Evolutionary conservation across 257 asterid species (phyloP), one percentile per base, ranked within the genome.

Genomic region (Solanum medicagineum): DNA sequence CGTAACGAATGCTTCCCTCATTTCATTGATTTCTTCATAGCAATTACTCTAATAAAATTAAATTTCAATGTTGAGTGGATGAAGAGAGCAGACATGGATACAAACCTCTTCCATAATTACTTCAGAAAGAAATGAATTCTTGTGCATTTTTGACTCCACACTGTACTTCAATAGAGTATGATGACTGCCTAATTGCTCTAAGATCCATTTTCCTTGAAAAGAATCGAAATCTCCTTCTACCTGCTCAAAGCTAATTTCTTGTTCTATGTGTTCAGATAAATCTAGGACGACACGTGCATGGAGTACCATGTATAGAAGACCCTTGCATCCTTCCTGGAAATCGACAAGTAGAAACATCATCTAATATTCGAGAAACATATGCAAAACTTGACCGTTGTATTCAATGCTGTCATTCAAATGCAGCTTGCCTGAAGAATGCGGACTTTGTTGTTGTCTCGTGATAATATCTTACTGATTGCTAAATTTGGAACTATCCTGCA

Each of bases 81-180:
- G 26, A 66, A 36, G 9, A 4, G 29, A 81, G 55, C 51, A 85
- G 83, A 51, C 81, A 66, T 11, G 44, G 60, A 47, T 44, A 85
- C 91, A 56, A 86, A 95, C 99, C 98, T 96, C 99, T 91, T 96
- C 99, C 98, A 96, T 92, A 44, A 96, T 96, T 86, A 95, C 98
- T 91, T 94, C 99, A 6, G 99, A 94, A 90, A 96, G 98, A 87
- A 94, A 92, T 7, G 97, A 96, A 89, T 96, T 93, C 88, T 94
- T 93, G 85, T 88, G 98, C 98, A 96, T 96, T 90, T 93, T 96
- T 19, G 98, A 94, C 92, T 96, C 98, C 89, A 96, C 98, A 1
- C 94, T 90, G 83, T 96, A 96, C 90, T 96, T 94, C 66, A 96
- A 83, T 85, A 96, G 88, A 13, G 97, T 94, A 86, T 96, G 99